Conservation (phyloP, 1,139 yeast genomes). For the Zygosaccharomyces pseudobailii region DNA sequence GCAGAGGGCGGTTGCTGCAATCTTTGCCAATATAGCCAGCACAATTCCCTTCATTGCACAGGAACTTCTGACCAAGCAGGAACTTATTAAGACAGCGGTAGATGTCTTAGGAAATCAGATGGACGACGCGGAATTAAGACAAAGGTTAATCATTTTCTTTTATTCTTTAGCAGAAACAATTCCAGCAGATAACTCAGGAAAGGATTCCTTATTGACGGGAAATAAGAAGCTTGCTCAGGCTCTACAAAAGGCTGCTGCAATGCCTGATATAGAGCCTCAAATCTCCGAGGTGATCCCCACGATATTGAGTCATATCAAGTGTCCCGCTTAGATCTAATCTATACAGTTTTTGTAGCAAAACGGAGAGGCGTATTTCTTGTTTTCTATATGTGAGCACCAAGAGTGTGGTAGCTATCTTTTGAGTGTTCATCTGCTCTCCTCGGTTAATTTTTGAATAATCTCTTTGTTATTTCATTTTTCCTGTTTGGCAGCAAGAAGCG, state of each 20-base stretch:
- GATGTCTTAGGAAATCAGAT: constrained; percentile 22
- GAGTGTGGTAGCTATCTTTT: not conserved
- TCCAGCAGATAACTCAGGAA: constrained; percentile 10
- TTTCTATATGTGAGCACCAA: not conserved
- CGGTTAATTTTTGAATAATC: not conserved
- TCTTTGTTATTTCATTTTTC: not conserved
- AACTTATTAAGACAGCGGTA: constrained; percentile 22
- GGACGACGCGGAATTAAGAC: constrained; percentile 25
- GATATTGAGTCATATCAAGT: constrained; percentile 2
- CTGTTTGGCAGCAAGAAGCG: not conserved
- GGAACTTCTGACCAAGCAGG: constrained; percentile 22
- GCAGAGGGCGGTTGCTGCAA: constrained; percentile 34
- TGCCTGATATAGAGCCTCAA: constrained; percentile 8
- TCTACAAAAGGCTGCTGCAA: constrained; percentile 7
- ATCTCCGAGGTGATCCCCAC: constrained; percentile 10
- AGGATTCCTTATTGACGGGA: constrained; percentile 7
- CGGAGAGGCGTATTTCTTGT: too few relatives aligned
- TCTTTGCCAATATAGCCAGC: constrained; percentile 31
- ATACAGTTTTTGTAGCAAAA: not conserved
- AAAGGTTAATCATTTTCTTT: constrained; percentile 27
- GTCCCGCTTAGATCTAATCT: not conserved
- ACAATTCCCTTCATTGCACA: constrained; percentile 31
- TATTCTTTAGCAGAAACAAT: constrained; percentile 24
- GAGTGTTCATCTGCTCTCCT: not conserved
- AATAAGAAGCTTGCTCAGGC: constrained; percentile 11